These are phyloP conservation scores for Rosa rugosa DNA, from an alignment of 306 rosid genomes.

Conservation along the genomic window DNA sequence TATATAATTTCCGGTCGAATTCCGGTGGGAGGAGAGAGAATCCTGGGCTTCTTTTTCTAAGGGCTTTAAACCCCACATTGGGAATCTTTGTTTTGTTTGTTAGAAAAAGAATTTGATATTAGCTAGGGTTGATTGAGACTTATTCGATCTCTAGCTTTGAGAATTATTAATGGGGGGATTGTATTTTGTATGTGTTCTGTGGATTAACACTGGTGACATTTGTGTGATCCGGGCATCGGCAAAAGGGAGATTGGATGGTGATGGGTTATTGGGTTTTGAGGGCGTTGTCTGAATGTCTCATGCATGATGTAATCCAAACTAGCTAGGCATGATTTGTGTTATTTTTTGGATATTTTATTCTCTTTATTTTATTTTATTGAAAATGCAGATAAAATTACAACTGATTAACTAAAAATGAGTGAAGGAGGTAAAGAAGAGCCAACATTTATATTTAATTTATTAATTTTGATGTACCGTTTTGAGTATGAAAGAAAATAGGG, in stretches of 20 bases:
- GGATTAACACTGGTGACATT: conserved; percentile 6
- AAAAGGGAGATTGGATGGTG: conserved; percentile 13
- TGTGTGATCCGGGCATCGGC: conserved; percentile 11
- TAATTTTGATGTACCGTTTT: no score
- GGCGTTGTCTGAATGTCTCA: conserved; percentile 4
- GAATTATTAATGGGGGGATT: not conserved
- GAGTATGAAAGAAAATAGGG: no score
- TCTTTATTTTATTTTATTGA: not conserved
- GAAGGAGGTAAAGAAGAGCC: not conserved
- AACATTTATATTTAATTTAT: no score
- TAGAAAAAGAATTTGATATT: conserved; percentile 11
- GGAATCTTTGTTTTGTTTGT: conserved; percentile 64
- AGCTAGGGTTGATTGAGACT: conserved; percentile 12
- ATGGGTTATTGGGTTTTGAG: not conserved
- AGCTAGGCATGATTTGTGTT: not conserved
- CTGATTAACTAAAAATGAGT: not conserved
- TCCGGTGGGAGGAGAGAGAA: conserved; percentile 21
- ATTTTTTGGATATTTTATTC: no score
- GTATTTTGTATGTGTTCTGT: not conserved
- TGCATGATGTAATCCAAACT: not conserved
- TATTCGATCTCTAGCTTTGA: not conserved
- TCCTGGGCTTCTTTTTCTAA: conserved; percentile 23
- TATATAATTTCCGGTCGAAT: not conserved
- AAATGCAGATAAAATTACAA: not conserved
- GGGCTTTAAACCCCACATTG: conserved; percentile 33